Percentiles rank a stretch among this genome's conserved stretches.
Evolutionary conservation across 2,329 filamentous ascomycete species (phyloP).

Genomic region (Paecilomyces dactylethromorphus): DNA sequence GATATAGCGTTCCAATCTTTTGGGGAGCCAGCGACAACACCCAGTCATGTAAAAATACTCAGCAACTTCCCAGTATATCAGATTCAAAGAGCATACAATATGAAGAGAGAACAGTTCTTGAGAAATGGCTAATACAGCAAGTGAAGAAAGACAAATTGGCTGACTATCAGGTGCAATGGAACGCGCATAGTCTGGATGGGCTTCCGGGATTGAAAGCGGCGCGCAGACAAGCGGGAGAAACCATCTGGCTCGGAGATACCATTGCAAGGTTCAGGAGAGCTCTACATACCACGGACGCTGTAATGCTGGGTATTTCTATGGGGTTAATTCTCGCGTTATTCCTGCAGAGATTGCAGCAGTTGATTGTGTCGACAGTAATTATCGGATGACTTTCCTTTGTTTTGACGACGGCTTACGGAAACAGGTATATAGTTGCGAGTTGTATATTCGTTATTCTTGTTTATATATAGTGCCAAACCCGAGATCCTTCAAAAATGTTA

Average conservation of each 20-base stretch:
- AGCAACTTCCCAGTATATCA: no score
- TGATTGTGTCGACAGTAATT: no score
- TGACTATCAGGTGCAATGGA: slow-evolving; percentile 51
- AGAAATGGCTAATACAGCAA: no score
- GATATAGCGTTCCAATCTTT: slow-evolving; percentile 52
- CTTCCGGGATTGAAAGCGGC: slow-evolving; percentile 52
- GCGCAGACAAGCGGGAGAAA: slow-evolving; percentile 20
- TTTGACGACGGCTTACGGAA: no score
- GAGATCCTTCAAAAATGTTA: background rate
- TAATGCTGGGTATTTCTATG: no score
- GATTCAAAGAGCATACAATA: no score
- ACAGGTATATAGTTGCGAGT: background rate
- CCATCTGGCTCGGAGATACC: background rate
- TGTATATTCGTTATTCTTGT: background rate
- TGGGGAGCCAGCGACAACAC: slow-evolving; percentile 43
- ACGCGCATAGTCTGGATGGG: slow-evolving; percentile 52
- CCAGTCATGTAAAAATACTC: background rate
- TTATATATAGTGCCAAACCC: background rate
- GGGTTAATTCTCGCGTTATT: no score
- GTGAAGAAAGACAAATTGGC: background rate
- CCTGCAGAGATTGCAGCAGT: no score
- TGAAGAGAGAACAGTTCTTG: no score
- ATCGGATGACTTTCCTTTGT: no score
- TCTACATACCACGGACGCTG: no score
- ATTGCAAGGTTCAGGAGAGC: background rate